Percentiles rank a stretch among this genome's conserved stretches.
Conservation (phyloP, 164 flowering plant species). For the Liriodendron chinense region DNA sequence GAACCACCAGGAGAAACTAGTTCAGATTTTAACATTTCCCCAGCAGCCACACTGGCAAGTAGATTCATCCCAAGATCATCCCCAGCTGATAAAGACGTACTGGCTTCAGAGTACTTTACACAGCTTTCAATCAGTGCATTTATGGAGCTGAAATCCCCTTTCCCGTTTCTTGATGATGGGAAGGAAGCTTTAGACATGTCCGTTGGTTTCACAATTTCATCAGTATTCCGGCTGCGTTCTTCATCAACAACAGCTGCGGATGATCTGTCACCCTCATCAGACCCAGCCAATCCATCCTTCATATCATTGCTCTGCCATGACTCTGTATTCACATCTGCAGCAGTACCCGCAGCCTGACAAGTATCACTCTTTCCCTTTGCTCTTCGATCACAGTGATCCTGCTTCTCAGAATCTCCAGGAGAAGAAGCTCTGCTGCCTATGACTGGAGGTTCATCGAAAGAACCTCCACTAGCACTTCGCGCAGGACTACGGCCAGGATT, state of each 20-base stretch:
- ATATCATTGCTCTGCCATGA: constrained; percentile 62
- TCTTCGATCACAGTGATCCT: constrained; percentile 44
- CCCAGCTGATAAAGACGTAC: constrained; percentile 38
- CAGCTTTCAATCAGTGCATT: constrained; percentile 64
- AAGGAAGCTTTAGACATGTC: constrained; percentile 16
- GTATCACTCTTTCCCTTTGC: constrained; percentile 47
- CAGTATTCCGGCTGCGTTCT: constrained; percentile 32
- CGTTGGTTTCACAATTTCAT: constrained; percentile 19
- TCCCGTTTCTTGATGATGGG: constrained; percentile 26
- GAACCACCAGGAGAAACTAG: constrained; percentile 44
- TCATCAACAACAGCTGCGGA: constrained; percentile 40
- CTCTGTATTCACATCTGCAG: constrained; percentile 46
- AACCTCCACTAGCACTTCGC: constrained; percentile 41
- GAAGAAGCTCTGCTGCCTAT: constrained; percentile 45
- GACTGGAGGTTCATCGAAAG: constrained; percentile 38
- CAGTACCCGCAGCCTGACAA: constrained; percentile 23
- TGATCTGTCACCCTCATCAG: constrained; percentile 56
- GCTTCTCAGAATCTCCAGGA: constrained; percentile 56
- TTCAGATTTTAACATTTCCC: constrained; percentile 63
- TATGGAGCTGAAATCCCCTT: constrained; percentile 36
- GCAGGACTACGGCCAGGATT: constrained; percentile 55
- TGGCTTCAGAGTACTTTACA: constrained; percentile 46
- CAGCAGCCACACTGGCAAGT: constrained; percentile 96
- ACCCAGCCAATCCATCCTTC: constrained; percentile 47
- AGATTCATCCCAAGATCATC: constrained; percentile 91